Conservation (phyloP, 2,329 filamentous ascomycete species). For the Trichoderma sp. region DNA sequence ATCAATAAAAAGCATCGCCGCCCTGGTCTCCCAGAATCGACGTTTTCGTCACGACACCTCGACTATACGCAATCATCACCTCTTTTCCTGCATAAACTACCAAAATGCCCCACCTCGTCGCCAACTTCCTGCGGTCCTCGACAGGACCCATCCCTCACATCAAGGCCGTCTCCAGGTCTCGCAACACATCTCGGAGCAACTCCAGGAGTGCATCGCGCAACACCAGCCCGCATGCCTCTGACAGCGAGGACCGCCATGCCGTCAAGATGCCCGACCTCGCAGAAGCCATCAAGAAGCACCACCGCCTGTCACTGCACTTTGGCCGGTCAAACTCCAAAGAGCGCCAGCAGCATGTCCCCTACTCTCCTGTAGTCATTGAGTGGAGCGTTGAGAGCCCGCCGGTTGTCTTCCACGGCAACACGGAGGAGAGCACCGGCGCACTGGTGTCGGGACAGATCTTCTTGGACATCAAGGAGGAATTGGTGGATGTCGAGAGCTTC, state of each 20-base stretch:
- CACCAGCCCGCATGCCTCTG: constrained; percentile 40
- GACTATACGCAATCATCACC: constrained; percentile 7
- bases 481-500: constrained; percentile 69
- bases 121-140: constrained; percentile 59
- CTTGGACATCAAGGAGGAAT: constrained; percentile 68
- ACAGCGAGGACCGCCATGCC: constrained; percentile 39
- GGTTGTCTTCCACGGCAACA: constrained; percentile 76
- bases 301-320: constrained; percentile 46
- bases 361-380: constrained; percentile 45
- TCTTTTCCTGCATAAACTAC: constrained; percentile 28
- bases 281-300: constrained; percentile 46
- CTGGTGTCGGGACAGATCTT: constrained; percentile 82
- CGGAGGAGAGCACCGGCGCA: constrained; percentile 76
- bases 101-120: constrained; percentile 60
- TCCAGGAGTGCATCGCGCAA: constrained; percentile 35
- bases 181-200: constrained; percentile 35
- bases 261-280: constrained; percentile 44
- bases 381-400: constrained; percentile 82
- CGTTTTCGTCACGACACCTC: constrained; percentile 11
- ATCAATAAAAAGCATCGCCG: constrained; percentile 5
- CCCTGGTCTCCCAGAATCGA: not conserved
- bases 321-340: constrained; percentile 39
- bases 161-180: constrained; percentile 42
- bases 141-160: constrained; percentile 56
- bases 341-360: constrained; percentile 42